Percentiles rank a stretch among this genome's conserved stretches.
phyloP scores from a whole-genome alignment of 108 stramenopile genomes.

The Nitzschia putrida region DNA sequence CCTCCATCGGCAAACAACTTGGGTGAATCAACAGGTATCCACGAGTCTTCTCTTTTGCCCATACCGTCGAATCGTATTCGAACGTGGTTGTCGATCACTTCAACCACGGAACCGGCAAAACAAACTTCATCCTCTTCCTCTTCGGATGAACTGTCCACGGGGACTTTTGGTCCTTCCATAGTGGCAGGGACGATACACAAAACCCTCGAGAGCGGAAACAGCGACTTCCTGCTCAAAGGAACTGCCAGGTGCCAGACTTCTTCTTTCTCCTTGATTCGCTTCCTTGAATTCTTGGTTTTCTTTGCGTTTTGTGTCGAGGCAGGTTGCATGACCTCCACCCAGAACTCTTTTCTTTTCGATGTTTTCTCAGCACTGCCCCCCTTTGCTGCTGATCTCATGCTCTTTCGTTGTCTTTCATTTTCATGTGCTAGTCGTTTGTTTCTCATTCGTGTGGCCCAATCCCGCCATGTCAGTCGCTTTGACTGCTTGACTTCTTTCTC shows the following conservation, averaged over 20 bases:
- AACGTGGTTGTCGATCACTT: slow-evolving; percentile 62
- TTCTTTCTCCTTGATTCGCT: slow-evolving; percentile 6
- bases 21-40: slow-evolving; percentile 62
- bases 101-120: slow-evolving; percentile 66
- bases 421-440: slow-evolving; percentile 7
- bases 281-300: slow-evolving; percentile 10
- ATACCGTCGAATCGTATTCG: slow-evolving; percentile 73
- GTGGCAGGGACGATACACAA: slow-evolving; percentile 43
- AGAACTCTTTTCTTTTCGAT: slow-evolving; percentile 42
- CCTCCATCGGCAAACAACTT: slow-evolving; percentile 81
- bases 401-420: not conserved
- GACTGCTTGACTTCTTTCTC: slow-evolving; percentile 57
- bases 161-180: slow-evolving; percentile 3
- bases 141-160: slow-evolving; percentile 10
- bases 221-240: slow-evolving; percentile 27
- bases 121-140: slow-evolving; percentile 60
- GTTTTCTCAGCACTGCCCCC: slow-evolving; percentile 7
- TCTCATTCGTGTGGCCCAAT: slow-evolving; percentile 33
- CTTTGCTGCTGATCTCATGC: not conserved
- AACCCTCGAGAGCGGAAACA: slow-evolving; percentile 25
- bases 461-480: slow-evolving; percentile 35
- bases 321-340: slow-evolving; percentile 51
- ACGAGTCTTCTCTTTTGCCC: slow-evolving; percentile 68
- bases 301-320: slow-evolving; percentile 7
- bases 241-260: slow-evolving; percentile 57